Percentiles rank a stretch among this genome's conserved stretches.
Conservation (phyloP, 2,329 filamentous ascomycete species). For the Leptographium lundbergii region DNA sequence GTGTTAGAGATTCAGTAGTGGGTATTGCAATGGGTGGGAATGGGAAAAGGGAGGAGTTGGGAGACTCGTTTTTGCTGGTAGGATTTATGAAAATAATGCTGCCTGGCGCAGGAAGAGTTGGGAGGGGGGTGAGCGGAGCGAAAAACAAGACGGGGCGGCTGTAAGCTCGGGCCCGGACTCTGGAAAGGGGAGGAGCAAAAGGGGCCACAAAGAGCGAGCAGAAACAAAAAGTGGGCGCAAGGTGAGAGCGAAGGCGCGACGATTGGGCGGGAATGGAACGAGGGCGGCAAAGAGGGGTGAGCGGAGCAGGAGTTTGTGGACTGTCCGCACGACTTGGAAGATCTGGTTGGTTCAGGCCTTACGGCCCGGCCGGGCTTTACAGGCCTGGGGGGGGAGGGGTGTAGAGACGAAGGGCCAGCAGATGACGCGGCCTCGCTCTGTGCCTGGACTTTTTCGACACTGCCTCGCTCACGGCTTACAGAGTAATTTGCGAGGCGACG, state of each 20-base stretch:
- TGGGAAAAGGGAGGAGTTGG: neutral
- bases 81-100: neutral
- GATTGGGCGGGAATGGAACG: too few relatives aligned
- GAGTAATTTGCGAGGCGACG: too few relatives aligned
- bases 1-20: neutral
- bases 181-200: neutral
- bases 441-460: too few relatives aligned
- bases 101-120: neutral
- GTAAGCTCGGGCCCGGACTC: neutral
- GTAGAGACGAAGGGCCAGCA: too few relatives aligned
- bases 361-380: too few relatives aligned
- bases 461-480: too few relatives aligned
- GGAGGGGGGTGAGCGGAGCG: neutral
- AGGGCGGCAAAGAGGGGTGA: too few relatives aligned
- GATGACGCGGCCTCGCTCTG: too few relatives aligned
- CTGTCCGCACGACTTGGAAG: too few relatives aligned
- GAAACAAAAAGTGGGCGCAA: neutral
- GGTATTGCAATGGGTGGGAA: neutral
- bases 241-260: neutral
- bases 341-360: too few relatives aligned
- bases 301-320: too few relatives aligned
- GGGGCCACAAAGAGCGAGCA: neutral
- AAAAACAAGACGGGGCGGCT: neutral
- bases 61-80: neutral
- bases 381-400: too few relatives aligned